These are phyloP conservation scores for Biscogniauxia mediterranea DNA, from an alignment of 2,329 filamentous ascomycete species.

Conservation along the genomic window DNA sequence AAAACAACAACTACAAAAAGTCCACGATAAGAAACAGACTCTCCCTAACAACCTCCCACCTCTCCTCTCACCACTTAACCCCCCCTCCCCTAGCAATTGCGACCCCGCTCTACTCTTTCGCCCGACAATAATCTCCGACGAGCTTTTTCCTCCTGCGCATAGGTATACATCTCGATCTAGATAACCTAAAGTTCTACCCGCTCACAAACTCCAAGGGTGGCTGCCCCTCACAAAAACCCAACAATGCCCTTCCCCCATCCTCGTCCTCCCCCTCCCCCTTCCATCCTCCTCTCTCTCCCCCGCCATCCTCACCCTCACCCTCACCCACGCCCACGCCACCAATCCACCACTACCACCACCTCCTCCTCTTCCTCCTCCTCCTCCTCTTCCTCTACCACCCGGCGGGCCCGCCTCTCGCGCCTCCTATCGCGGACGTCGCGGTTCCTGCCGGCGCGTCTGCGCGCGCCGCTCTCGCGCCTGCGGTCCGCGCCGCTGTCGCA, in stretches of 20 bases:
- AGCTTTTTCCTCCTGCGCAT: too few relatives aligned
- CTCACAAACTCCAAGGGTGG: too few relatives aligned
- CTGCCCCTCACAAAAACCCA: background rate
- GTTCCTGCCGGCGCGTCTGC: slow-evolving; percentile 63
- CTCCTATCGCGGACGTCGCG: slow-evolving; percentile 43
- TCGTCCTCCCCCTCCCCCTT: background rate
- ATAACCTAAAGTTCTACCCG: too few relatives aligned
- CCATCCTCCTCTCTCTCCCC: slow-evolving; percentile 1
- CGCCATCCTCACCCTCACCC: background rate
- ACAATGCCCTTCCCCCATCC: background rate
- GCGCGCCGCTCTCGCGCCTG: slow-evolving; percentile 67
- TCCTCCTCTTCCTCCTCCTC: slow-evolving; percentile 4
- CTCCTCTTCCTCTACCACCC: slow-evolving; percentile 2
- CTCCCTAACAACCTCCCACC: too few relatives aligned
- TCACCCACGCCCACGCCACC: slow-evolving; percentile 14
- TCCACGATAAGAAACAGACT: too few relatives aligned
- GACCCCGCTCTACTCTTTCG: too few relatives aligned
- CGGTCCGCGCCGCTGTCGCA: slow-evolving; percentile 77
- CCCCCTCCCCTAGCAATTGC: too few relatives aligned
- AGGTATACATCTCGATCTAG: too few relatives aligned
- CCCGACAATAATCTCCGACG: too few relatives aligned
- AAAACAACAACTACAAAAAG: too few relatives aligned
- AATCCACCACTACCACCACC: slow-evolving; percentile 17
- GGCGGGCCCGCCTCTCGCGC: slow-evolving; percentile 39
- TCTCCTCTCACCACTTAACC: too few relatives aligned